Percentiles rank a stretch among this genome's conserved stretches.
Conservation (phyloP, 371 early-diverging fungal genomes). For the Cokeromyces recurvatus region DNA sequence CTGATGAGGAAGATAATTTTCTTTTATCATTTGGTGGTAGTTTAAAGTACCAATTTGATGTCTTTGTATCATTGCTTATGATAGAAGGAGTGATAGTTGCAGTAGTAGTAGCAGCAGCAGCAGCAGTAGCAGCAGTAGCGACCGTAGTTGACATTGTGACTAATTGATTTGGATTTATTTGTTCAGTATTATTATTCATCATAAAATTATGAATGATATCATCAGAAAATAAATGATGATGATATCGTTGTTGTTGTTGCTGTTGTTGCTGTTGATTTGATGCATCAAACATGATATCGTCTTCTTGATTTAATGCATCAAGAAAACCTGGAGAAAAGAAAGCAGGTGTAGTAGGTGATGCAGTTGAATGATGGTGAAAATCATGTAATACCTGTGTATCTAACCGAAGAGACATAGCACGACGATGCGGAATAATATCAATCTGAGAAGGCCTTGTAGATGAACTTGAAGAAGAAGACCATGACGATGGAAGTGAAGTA, state of each 20-base stretch:
- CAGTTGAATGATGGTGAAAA: constrained; percentile 8
- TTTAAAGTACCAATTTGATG: constrained; percentile 9
- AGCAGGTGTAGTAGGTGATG: constrained; percentile 51
- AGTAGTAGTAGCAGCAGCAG: constrained; percentile 8
- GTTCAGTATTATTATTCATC: not conserved
- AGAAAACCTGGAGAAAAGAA: constrained; percentile 63
- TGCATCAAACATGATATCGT: constrained; percentile 26
- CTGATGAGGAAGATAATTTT: constrained; percentile 11
- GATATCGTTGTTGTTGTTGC: not conserved
- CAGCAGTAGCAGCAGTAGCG: constrained; percentile 2
- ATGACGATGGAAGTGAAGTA: constrained; percentile 10
- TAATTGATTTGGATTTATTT: not conserved
- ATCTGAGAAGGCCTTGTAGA: not conserved
- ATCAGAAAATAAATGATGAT: constrained; percentile 7
- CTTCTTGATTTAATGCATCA: constrained; percentile 52
- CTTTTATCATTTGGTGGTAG: constrained; percentile 5
- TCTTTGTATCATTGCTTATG: constrained; percentile 13
- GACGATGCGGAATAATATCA: constrained; percentile 15
- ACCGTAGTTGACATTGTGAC: not conserved
- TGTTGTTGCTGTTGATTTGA: not conserved
- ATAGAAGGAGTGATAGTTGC: constrained; percentile 22
- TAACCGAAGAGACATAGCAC: constrained; percentile 31
- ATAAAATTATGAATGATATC: constrained; percentile 12
- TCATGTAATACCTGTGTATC: constrained; percentile 15
- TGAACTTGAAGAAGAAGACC: constrained; percentile 15